Conservation (phyloP, 345 rosid genomes). For the Linum tenue region DNA sequence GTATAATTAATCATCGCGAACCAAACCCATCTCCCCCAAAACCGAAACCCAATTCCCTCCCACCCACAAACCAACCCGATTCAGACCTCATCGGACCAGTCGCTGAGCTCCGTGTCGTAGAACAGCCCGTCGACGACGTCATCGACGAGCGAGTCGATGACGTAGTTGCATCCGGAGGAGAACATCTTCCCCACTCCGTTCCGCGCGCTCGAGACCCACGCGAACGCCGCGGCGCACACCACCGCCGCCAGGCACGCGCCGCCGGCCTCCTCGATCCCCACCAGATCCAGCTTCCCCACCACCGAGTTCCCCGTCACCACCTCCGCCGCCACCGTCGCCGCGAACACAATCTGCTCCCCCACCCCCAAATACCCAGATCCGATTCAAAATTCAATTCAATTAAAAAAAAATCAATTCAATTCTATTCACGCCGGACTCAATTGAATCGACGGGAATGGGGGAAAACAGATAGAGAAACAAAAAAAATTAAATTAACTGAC, state of each 20-base stretch:
- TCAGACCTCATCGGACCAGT: conserved; percentile 64
- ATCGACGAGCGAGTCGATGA: conserved; percentile 76
- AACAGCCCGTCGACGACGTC: conserved; percentile 88
- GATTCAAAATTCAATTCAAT: neutral
- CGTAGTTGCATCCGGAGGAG: conserved; percentile 55
- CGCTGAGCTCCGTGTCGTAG: conserved; percentile 49
- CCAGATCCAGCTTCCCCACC: conserved; percentile 67
- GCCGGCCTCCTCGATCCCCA: conserved; percentile 55
- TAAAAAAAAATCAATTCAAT: neutral
- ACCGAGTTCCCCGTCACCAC: conserved; percentile 69
- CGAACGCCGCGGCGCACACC: conserved; percentile 56
- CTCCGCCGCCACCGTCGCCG: conserved; percentile 62
- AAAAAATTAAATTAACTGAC: neutral
- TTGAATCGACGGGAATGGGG: neutral
- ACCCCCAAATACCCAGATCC: no score
- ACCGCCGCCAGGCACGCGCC: conserved; percentile 67
- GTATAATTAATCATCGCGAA: no score
- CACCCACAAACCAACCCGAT: neutral
- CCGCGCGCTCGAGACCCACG: conserved; percentile 74
- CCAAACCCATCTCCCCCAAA: no score
- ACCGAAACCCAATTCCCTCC: no score
- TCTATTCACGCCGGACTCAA: neutral
- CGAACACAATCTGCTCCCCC: conserved; percentile 57
- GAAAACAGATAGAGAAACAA: neutral
- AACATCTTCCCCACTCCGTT: conserved; percentile 63